Percentiles rank a stretch among this genome's conserved stretches.
phyloP scores from a whole-genome alignment of 2,329 filamentous ascomycete species.

The Verticillium tricorpus region DNA sequence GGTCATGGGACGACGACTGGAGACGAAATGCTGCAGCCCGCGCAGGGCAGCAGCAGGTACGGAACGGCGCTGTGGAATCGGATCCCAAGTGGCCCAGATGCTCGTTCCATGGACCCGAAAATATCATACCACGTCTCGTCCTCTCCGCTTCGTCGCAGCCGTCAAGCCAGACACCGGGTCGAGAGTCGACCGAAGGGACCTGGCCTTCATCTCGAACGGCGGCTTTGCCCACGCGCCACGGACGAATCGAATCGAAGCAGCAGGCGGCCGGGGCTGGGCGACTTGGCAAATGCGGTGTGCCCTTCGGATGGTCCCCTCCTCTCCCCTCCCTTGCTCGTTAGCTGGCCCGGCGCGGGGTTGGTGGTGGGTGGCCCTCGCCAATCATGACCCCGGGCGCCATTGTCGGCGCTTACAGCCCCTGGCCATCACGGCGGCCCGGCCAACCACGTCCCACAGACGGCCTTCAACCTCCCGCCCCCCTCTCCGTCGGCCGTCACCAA shows the following conservation, averaged over 20 bases:
- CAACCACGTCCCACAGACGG: conserved; percentile 32
- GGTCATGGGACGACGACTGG: background rate
- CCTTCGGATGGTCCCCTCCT: conserved; percentile 1
- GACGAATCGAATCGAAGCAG: conserved; percentile 9
- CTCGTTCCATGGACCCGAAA: background rate
- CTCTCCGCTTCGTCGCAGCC: background rate
- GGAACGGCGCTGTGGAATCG: background rate
- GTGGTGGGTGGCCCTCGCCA: conserved; percentile 15
- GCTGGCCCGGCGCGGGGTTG: conserved; percentile 13
- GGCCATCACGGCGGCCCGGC: conserved; percentile 24
- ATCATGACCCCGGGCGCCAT: conserved; percentile 15
- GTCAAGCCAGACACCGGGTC: background rate
- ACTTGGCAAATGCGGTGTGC: conserved; percentile 4
- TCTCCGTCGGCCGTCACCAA: background rate
- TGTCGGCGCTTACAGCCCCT: conserved; percentile 33
- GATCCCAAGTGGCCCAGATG: background rate
- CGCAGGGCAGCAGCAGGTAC: background rate
- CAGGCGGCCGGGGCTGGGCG: background rate
- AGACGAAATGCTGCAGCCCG: background rate
- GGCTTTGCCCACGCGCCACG: background rate
- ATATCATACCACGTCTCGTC: background rate
- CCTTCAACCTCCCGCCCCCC: conserved; percentile 17
- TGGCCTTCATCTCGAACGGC: background rate
- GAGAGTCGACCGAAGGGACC: background rate
- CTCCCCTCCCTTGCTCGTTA: background rate